phyloP scores from a whole-genome alignment of 2,329 filamentous ascomycete genomes.

The Parastagonospora nodorum region DNA sequence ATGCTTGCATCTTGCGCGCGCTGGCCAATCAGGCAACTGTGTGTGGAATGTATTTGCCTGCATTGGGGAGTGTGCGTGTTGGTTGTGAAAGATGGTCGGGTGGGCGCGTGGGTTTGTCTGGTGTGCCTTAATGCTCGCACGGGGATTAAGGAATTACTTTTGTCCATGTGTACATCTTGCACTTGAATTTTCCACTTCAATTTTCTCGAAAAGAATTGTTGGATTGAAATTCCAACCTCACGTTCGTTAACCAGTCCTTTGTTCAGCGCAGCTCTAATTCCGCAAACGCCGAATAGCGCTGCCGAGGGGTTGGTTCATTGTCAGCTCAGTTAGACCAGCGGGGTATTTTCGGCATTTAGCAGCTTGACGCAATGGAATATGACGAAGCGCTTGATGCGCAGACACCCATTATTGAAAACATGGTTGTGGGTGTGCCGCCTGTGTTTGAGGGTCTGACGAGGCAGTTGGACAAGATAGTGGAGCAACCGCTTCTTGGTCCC shows the following conservation, averaged over 20 bases:
- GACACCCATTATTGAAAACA: conserved; percentile 43
- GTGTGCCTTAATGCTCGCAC: too few species aligned
- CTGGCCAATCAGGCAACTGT: too few species aligned
- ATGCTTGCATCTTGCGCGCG: too few species aligned
- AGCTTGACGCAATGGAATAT: conserved; percentile 16
- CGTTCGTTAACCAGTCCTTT: not conserved
- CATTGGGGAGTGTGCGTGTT: too few species aligned
- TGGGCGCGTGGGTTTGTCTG: too few species aligned
- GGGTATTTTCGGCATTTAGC: conserved; percentile 3
- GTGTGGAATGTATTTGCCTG: too few species aligned
- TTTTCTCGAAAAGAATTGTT: not conserved
- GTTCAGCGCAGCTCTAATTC: conserved; percentile 5
- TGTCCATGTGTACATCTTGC: too few species aligned
- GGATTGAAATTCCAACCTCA: not conserved
- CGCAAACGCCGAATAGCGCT: conserved; percentile 14
- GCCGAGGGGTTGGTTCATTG: conserved; percentile 8
- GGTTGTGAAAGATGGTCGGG: too few species aligned
- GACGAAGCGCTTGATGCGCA: conserved; percentile 31
- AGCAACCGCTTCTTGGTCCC: conserved; percentile 42
- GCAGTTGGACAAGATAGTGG: conserved; percentile 41
- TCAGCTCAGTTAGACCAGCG: conserved; percentile 1
- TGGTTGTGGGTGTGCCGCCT: conserved; percentile 44
- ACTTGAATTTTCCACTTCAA: too few species aligned
- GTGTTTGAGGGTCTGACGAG: conserved; percentile 43
- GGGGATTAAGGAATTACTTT: too few species aligned